phyloP scores from a whole-genome alignment of 306 rosid genomes.

The Crataegus laevigata region DNA sequence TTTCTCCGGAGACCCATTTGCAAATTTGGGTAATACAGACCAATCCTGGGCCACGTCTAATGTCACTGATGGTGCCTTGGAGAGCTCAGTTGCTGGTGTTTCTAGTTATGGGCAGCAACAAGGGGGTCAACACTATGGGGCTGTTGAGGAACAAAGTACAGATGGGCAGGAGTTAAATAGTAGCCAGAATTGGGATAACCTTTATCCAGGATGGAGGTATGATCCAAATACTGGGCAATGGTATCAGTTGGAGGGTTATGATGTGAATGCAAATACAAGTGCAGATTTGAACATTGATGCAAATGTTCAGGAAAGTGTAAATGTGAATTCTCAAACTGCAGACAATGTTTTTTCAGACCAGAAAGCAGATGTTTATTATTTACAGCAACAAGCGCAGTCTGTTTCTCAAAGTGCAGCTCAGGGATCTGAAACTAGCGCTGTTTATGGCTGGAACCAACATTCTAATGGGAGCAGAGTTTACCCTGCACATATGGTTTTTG shows the following conservation, averaged over 20 bases:
- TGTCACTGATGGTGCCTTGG: conserved; percentile 14
- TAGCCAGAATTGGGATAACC: conserved; percentile 56
- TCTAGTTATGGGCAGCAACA: conserved; percentile 26
- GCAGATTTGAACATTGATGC: conserved; percentile 2
- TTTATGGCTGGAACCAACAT: conserved; percentile 37
- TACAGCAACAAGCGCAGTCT: conserved; percentile 40
- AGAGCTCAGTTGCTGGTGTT: conserved; percentile 5
- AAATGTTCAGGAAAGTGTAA: conserved; percentile 20
- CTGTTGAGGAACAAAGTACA: conserved; percentile 11
- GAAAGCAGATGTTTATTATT: conserved; percentile 28
- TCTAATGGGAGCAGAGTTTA: conserved; percentile 41
- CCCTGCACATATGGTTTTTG: conserved; percentile 64
- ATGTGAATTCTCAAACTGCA: conserved; percentile 17
- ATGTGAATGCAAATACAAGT: conserved; percentile 10
- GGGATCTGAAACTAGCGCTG: conserved; percentile 24
- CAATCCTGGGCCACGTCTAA: background rate
- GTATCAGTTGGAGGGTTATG: conserved; percentile 48
- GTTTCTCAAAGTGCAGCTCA: conserved; percentile 32
- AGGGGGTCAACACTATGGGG: conserved; percentile 33
- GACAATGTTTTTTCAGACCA: conserved; percentile 20
- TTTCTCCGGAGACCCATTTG: background rate
- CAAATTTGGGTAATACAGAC: conserved; percentile 2
- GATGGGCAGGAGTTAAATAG: conserved; percentile 36
- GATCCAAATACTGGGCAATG: conserved; percentile 53
- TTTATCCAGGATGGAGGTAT: conserved; percentile 73